A percentile compares a stretch with the other conserved stretches of the same genome.
Evolutionary conservation across 768 basidiomycete species (phyloP).

Genomic region (Candolleomyces efflorescens): DNA sequence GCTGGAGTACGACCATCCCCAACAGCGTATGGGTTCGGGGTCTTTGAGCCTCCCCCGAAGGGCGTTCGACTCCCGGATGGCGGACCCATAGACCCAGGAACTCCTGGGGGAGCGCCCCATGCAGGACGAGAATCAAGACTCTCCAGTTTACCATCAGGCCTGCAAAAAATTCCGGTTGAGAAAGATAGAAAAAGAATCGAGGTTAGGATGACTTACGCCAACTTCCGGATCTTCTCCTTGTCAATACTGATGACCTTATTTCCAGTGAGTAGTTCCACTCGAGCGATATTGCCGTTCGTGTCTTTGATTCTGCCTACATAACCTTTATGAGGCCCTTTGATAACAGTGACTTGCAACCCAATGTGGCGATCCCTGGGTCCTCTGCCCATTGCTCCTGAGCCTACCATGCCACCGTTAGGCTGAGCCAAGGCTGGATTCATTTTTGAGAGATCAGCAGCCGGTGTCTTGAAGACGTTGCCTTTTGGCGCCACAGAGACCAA

Average conservation of each 20-base stretch:
- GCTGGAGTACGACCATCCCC: conserved; percentile 54
- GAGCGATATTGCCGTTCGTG: conserved; percentile 79
- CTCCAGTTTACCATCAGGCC: conserved; percentile 53
- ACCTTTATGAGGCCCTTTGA: conserved; percentile 88
- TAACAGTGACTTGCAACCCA: conserved; percentile 71
- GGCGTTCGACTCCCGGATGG: conserved; percentile 29
- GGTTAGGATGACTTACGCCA: conserved; percentile 50
- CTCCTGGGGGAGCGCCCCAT: conserved; percentile 26
- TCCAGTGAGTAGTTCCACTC: conserved; percentile 87
- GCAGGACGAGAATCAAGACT: conserved; percentile 35
- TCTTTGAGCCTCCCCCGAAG: conserved; percentile 36
- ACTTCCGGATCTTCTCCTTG: conserved; percentile 69
- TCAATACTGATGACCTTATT: conserved; percentile 89
- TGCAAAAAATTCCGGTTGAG: conserved; percentile 19
- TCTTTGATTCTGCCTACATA: conserved; percentile 93
- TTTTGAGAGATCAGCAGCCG: conserved; percentile 76
- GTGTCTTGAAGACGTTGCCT: conserved; percentile 60
- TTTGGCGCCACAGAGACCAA: conserved; percentile 86
- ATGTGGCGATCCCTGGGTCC: conserved; percentile 82
- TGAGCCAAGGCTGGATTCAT: conserved; percentile 81
- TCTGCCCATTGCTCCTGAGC: conserved; percentile 71
- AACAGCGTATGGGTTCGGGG: conserved; percentile 62
- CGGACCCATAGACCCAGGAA: conserved; percentile 20
- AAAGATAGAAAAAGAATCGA: neutral
- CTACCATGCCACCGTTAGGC: conserved; percentile 70